Conservation (phyloP, 2,329 filamentous ascomycete genomes). For the Diaporthe citriasiana region DNA sequence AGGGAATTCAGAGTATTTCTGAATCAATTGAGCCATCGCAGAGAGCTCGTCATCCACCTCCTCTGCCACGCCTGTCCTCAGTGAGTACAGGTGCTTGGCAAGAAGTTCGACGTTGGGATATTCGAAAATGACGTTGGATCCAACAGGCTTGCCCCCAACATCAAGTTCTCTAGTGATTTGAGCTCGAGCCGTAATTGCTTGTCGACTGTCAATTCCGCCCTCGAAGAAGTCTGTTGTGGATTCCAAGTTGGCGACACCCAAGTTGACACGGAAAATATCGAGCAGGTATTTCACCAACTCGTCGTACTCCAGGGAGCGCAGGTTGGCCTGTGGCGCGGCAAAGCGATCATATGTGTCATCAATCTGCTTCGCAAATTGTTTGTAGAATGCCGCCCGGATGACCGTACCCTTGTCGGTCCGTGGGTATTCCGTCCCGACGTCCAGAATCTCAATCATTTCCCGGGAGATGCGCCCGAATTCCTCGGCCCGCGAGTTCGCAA, state of each 20-base stretch:
- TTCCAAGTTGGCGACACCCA: constrained; percentile 41
- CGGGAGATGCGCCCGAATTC: constrained; percentile 66
- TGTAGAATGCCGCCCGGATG: constrained; percentile 66
- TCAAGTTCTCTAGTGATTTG: constrained; percentile 47
- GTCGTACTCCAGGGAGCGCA: constrained; percentile 9
- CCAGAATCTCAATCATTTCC: constrained; percentile 66
- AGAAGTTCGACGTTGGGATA: constrained; percentile 47
- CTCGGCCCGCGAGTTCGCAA: constrained; percentile 63
- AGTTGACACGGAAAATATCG: constrained; percentile 45
- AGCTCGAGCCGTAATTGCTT: constrained; percentile 47
- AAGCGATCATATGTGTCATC: constrained; percentile 57
- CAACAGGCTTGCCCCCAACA: constrained; percentile 43
- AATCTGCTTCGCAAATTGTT: constrained; percentile 62
- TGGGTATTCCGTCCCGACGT: constrained; percentile 57
- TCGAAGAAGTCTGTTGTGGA: constrained; percentile 49
- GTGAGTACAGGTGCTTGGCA: constrained; percentile 45
- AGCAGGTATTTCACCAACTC: constrained; percentile 42
- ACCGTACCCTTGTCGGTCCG: constrained; percentile 70
- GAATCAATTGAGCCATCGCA: constrained; percentile 52
- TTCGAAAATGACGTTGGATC: constrained; percentile 52
- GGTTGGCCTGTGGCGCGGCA: constrained; percentile 39
- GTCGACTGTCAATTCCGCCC: constrained; percentile 48
- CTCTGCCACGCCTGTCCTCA: constrained; percentile 44
- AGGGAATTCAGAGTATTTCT: constrained; percentile 55
- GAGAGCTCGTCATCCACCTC: constrained; percentile 48